Conservation (phyloP, 768 basidiomycete species). For the Rhizopogon roseolus region DNA sequence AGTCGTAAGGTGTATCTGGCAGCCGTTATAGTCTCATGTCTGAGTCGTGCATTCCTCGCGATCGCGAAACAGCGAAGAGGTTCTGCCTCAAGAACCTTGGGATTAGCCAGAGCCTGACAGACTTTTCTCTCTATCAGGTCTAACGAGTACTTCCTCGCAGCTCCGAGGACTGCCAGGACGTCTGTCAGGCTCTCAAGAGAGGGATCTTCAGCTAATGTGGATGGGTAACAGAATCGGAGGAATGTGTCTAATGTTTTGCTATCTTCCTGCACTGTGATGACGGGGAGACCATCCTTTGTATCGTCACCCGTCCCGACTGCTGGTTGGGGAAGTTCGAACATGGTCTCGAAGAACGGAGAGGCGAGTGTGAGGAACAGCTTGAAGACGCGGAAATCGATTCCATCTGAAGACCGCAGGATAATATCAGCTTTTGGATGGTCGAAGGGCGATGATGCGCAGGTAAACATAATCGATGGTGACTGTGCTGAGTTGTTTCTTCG, state of each 20-base stretch:
- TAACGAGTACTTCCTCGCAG: constrained; percentile 39
- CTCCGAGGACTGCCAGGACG: constrained; percentile 19
- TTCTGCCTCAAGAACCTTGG: constrained; percentile 8
- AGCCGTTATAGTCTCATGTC: constrained; percentile 15
- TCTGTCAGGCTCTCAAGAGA: not conserved
- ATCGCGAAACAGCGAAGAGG: constrained; percentile 24
- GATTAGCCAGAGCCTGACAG: constrained; percentile 11
- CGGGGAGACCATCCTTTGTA: not conserved
- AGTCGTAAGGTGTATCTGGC: constrained; percentile 18
- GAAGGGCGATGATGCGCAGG: constrained; percentile 8
- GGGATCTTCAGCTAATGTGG: not conserved
- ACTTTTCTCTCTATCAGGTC: constrained; percentile 24
- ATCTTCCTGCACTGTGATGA: constrained; percentile 6
- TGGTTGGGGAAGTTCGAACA: constrained; percentile 1
- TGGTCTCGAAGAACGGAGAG: constrained; percentile 11
- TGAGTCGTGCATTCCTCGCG: constrained; percentile 17
- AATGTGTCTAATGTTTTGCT: constrained; percentile 10
- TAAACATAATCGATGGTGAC: not conserved
- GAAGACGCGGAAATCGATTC: constrained; percentile 14
- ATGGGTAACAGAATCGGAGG: constrained; percentile 12
- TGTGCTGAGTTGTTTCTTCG: not conserved
- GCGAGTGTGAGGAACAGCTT: constrained; percentile 20
- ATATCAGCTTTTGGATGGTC: constrained; percentile 7
- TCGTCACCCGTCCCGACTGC: not conserved
- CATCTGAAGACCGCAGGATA: constrained; percentile 13